Conservation (phyloP, 1,284 basidiomycete genomes). For the Vanrija pseudolonga region DNA sequence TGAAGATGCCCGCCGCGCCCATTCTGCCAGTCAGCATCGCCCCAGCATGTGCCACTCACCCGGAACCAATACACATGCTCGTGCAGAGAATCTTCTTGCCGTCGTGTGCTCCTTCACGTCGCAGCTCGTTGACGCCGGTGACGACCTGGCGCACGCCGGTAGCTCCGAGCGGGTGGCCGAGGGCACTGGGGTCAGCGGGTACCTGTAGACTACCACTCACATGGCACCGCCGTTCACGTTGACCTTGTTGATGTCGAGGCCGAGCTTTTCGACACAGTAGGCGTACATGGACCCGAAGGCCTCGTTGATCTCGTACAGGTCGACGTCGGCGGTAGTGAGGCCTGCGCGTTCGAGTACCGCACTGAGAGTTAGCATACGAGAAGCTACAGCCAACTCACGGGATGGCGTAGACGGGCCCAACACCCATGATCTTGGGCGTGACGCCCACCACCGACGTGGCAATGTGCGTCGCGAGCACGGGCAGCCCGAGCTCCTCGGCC, state of each 20-base stretch:
- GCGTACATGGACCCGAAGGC: slow-evolving; percentile 83
- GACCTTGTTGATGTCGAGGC: slow-evolving; percentile 68
- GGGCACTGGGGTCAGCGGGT: background rate
- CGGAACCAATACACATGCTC: slow-evolving; percentile 28
- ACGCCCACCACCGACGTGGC: slow-evolving; percentile 69
- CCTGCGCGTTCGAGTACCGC: slow-evolving; percentile 61
- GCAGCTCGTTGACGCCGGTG: slow-evolving; percentile 27
- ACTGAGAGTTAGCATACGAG: background rate
- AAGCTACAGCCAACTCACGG: slow-evolving; percentile 46
- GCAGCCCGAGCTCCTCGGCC: slow-evolving; percentile 72
- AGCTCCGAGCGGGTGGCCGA: slow-evolving; percentile 21
- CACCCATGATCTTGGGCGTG: slow-evolving; percentile 76
- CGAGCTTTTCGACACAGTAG: slow-evolving; percentile 68
- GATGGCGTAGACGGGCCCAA: slow-evolving; percentile 71
- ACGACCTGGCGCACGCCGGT: slow-evolving; percentile 31
- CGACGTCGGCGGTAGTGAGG: slow-evolving; percentile 65
- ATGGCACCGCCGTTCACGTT: slow-evolving; percentile 73
- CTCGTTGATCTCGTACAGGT: slow-evolving; percentile 84
- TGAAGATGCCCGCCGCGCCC: slow-evolving; percentile 26
- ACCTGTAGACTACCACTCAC: too few relatives aligned
- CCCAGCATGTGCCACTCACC: slow-evolving; percentile 7
- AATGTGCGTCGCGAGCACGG: slow-evolving; percentile 72
- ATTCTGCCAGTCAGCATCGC: slow-evolving; percentile 8
- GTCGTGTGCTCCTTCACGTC: slow-evolving; percentile 7
- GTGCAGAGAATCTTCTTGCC: slow-evolving; percentile 22